These are phyloP conservation scores for Raffaelea ambrosiae DNA, from an alignment of 2,329 filamentous ascomycete species.

Conservation along the genomic window DNA sequence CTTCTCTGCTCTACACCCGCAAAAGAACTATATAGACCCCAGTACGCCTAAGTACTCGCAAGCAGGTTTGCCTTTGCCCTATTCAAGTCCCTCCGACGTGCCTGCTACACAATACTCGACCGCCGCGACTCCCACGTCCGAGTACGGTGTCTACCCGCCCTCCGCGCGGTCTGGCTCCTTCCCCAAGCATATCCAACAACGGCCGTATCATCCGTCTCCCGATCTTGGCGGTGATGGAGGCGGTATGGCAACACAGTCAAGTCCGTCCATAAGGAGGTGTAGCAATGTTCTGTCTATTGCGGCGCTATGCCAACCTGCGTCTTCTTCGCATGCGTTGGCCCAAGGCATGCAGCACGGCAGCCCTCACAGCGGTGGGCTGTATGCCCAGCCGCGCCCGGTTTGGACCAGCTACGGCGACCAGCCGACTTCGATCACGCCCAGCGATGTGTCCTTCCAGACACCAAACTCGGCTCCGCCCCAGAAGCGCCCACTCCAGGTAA, in stretches of 20 bases:
- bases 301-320: constrained; percentile 81
- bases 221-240: constrained; percentile 63
- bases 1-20: no score
- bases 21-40: constrained; percentile 50
- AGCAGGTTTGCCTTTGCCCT: constrained; percentile 77
- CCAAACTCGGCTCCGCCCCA: constrained; percentile 47
- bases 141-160: constrained; percentile 72
- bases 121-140: constrained; percentile 77
- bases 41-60: constrained; percentile 70
- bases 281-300: constrained; percentile 93
- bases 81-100: constrained; percentile 60
- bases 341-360: constrained; percentile 83
- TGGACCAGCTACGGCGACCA: constrained; percentile 61
- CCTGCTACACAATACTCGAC: constrained; percentile 86
- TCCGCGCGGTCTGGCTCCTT: constrained; percentile 76
- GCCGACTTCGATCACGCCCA: constrained; percentile 39
- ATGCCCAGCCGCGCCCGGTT: constrained; percentile 61
- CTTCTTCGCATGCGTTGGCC: constrained; percentile 77
- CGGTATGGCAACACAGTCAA: constrained; percentile 94
- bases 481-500: constrained; percentile 51
- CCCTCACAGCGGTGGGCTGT: constrained; percentile 54
- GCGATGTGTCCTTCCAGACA: constrained; percentile 46
- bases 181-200: constrained; percentile 80
- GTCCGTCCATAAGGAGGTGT: constrained; percentile 95
- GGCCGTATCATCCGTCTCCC: constrained; percentile 71